Evolutionary conservation across 768 basidiomycete genomes (phyloP).

Genomic region (Leccinum barrowsii): DNA sequence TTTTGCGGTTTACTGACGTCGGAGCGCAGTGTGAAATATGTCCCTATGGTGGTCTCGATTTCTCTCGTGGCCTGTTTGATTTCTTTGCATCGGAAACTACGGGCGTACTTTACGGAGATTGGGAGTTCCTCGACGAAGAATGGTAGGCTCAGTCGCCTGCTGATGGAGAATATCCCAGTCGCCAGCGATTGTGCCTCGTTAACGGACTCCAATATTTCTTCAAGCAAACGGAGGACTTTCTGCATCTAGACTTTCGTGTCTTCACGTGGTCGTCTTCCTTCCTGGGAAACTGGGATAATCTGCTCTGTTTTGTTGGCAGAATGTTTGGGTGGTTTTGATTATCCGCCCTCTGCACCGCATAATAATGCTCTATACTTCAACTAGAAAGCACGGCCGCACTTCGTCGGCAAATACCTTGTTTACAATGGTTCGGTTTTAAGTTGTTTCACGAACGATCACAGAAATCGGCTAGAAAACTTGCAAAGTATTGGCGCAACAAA

Average conservation of each 20-base stretch:
- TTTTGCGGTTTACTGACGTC: not conserved
- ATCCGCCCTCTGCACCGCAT: not conserved
- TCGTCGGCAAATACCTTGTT: too few relatives aligned
- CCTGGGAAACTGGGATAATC: not conserved
- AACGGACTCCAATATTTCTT: not conserved
- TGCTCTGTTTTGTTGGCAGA: not conserved
- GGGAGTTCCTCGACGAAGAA: constrained; percentile 49
- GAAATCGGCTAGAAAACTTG: too few relatives aligned
- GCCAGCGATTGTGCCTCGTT: not conserved
- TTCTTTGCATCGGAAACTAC: constrained; percentile 44
- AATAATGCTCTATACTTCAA: not conserved
- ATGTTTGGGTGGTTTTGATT: not conserved
- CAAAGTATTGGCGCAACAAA: too few relatives aligned
- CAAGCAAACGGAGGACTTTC: not conserved
- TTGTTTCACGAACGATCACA: too few relatives aligned
- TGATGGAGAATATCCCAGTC: not conserved
- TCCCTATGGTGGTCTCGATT: constrained; percentile 62
- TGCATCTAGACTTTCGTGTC: constrained; percentile 7
- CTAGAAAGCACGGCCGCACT: too few relatives aligned
- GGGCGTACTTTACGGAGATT: constrained; percentile 59
- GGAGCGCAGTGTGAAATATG: constrained; percentile 58
- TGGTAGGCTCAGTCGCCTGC: not conserved
- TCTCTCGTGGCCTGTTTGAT: constrained; percentile 62
- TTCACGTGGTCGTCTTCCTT: not conserved
- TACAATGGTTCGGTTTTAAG: too few relatives aligned